phyloP scores from a whole-genome alignment of 306 rosid genomes.

The Cucurbita argyrosperma region DNA sequence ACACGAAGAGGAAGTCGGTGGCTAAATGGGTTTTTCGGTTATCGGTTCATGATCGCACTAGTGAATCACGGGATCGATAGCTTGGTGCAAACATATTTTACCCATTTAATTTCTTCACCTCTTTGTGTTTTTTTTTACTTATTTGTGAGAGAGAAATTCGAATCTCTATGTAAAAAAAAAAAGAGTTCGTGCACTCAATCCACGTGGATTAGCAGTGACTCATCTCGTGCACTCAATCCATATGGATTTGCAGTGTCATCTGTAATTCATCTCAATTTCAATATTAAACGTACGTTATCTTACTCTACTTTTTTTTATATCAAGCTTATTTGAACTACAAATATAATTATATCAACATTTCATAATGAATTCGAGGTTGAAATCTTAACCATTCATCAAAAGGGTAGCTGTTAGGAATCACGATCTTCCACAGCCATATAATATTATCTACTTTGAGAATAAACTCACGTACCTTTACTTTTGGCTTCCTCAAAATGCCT shows the following conservation, averaged over 20 bases:
- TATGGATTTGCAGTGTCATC: background rate
- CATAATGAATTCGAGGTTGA: too few species aligned
- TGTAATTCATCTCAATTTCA: background rate
- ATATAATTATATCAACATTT: background rate
- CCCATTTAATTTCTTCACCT: background rate
- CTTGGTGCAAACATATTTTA: background rate
- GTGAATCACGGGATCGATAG: background rate
- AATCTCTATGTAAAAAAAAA: background rate
- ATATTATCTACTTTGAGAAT: too few species aligned
- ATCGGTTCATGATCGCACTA: background rate
- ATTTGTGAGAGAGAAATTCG: background rate
- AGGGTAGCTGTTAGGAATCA: too few species aligned
- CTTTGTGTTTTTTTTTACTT: background rate
- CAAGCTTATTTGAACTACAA: background rate
- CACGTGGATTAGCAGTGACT: background rate
- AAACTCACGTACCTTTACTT: too few species aligned
- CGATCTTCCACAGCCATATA: too few species aligned
- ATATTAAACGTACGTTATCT: background rate
- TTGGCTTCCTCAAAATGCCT: too few species aligned
- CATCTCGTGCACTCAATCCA: background rate
- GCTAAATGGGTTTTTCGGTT: constrained; percentile 8
- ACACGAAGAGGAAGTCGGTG: background rate
- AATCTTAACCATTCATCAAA: too few species aligned
- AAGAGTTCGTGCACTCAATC: background rate
- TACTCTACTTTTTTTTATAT: too few species aligned